phyloP scores from a whole-genome alignment of 2,329 filamentous ascomycete genomes.

The Fusarium sp. region DNA sequence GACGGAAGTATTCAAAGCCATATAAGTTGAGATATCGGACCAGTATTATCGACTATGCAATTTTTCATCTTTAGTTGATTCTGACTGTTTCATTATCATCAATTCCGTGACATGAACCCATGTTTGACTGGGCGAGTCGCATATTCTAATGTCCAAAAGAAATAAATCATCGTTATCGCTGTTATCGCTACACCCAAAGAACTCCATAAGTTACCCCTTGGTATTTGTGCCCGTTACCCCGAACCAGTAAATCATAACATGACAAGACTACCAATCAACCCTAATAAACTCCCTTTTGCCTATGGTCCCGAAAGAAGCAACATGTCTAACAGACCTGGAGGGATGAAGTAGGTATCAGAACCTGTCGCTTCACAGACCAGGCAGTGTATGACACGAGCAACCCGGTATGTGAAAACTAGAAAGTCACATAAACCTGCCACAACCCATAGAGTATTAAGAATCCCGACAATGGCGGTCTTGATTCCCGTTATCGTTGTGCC shows the following conservation, averaged over 20 bases:
- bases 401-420: too few species aligned
- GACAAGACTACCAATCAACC: neutral
- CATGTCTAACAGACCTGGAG: too few species aligned
- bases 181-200: slow-evolving; percentile 2
- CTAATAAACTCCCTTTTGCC: neutral
- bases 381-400: too few species aligned
- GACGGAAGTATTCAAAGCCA: neutral
- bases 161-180: neutral
- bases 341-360: too few species aligned
- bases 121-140: too few species aligned
- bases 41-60: neutral
- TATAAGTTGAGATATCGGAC: neutral
- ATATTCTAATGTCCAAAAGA: neutral
- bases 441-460: too few species aligned
- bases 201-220: slow-evolving; percentile 2
- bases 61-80: neutral
- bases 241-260: neutral
- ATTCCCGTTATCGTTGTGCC: neutral
- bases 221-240: slow-evolving; percentile 9
- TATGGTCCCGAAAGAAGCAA: too few species aligned
- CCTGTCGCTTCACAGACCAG: too few species aligned
- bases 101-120: too few species aligned
- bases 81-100: neutral
- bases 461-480: too few species aligned
- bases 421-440: too few species aligned